A percentile compares a stretch with the other conserved stretches of the same genome.
These are phyloP conservation scores for Agrocybe praecox DNA, from an alignment of 768 basidiomycete genomes.

Conservation along the genomic window DNA sequence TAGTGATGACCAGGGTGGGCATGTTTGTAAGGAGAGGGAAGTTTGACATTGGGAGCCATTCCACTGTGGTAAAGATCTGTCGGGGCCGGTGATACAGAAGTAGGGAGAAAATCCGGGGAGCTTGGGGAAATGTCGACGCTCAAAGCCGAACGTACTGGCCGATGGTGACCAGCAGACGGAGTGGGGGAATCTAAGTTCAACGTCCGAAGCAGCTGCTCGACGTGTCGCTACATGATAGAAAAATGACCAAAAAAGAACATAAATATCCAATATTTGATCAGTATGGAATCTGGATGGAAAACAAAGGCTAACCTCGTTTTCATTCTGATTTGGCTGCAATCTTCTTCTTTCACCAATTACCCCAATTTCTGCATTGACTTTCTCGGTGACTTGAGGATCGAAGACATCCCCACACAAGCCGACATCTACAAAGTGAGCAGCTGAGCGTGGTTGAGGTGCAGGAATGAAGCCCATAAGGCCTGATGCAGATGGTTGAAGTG, in stretches of 20 bases:
- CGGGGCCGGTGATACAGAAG: conserved; percentile 72
- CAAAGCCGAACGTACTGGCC: conserved; percentile 42
- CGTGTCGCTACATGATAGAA: conserved; percentile 37
- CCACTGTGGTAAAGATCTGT: conserved; percentile 73
- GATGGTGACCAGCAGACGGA: conserved; percentile 39
- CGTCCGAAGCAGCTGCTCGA: conserved; percentile 79
- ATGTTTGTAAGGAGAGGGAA: conserved; percentile 54
- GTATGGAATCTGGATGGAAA: too few relatives aligned
- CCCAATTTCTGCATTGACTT: conserved; percentile 52
- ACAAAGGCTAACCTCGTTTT: conserved; percentile 48
- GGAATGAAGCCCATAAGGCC: too few relatives aligned
- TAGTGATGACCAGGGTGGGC: conserved; percentile 41
- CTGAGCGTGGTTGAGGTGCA: too few relatives aligned
- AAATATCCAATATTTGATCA: too few relatives aligned
- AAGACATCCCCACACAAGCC: conserved; percentile 82
- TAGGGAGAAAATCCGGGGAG: conserved; percentile 74
- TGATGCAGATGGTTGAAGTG: too few relatives aligned
- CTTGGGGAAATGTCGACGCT: conserved; percentile 48
- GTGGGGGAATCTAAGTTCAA: conserved; percentile 80
- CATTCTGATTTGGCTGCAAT: conserved; percentile 57
- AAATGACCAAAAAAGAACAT: conserved; percentile 12
- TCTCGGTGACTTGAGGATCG: conserved; percentile 37
- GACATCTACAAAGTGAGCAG: too few relatives aligned
- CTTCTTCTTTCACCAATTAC: conserved; percentile 81
- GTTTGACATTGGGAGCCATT: conserved; percentile 54